Evolutionary conservation across 1,284 basidiomycete genomes (phyloP), one percentile per base, ranked within the genome.

Genomic region (Stygiomarasmius scandens): DNA sequence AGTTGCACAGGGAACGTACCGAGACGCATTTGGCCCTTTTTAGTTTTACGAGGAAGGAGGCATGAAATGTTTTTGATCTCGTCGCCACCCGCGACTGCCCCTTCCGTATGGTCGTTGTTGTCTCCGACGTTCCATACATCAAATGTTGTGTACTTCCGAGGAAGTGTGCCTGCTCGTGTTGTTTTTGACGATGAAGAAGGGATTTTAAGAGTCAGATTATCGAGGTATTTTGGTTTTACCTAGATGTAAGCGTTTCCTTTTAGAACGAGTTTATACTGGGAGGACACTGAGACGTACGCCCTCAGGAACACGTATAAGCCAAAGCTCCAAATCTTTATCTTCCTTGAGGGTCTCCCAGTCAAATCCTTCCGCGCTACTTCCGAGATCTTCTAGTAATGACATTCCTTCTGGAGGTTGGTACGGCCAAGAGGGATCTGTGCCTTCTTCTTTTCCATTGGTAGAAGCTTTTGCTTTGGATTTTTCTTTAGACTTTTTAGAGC

Each of bases 291-390:
- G 57, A 76, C 87, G 61, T 66, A 91, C 89, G 46, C 77, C 77
- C 5, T 84, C 80, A 12, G 89, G 89, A 14, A 85, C 80, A 9
- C 89, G 80, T 22, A 92, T 77, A 11, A 90, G 71, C 83, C 88
- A 90, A 2, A 83, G 65, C 59, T 88, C 79, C 0, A 82, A 77
- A 55, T 88, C 78, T 16, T 80, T 68, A n/a, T 82, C 76, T 3
- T 91, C 60, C 2, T 75, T 68, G 58, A 88, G 86, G 22, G 25
- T 49, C 12, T 58, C 59, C 83, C 87, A 92, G 63, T 90, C 89
- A 60, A 89, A 88, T 1, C 77, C 76, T 1, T 79, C 82, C 3
- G 72, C 70, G 55, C 85, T 80, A n/a, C 22, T 24, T 34, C 34
- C 34, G 32, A 54, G 50, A 24, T 56, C 44, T 23, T 58, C 50